Percentiles rank a stretch among this genome's conserved stretches.
Evolutionary conservation across 1,284 basidiomycete genomes (phyloP).

Genomic region (Mycena citricolor): DNA sequence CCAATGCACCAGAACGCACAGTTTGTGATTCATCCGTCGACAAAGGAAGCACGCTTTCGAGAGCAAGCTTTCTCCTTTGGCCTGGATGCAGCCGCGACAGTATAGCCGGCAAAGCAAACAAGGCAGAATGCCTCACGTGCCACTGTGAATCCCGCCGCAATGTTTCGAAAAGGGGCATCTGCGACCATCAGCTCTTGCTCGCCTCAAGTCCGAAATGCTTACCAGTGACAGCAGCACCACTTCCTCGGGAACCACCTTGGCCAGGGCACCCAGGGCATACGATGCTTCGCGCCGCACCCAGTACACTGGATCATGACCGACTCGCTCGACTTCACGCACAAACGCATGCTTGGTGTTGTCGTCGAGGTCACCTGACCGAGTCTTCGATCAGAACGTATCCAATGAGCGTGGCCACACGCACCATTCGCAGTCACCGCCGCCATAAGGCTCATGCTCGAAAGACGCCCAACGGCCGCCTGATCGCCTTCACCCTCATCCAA

Average conservation of each 20-base stretch:
- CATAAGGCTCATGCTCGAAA: constrained; percentile 93
- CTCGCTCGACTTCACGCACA: constrained; percentile 79
- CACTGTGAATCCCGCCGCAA: constrained; percentile 73
- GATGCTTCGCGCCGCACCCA: constrained; percentile 91
- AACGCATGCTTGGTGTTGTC: constrained; percentile 68
- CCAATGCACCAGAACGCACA: constrained; percentile 83
- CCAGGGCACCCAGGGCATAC: constrained; percentile 84
- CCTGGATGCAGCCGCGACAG: constrained; percentile 61
- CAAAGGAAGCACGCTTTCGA: constrained; percentile 63
- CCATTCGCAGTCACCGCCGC: constrained; percentile 79
- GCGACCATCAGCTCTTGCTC: constrained; percentile 14
- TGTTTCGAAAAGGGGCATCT: constrained; percentile 80
- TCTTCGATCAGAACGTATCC: constrained; percentile 7
- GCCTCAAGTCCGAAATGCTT: constrained; percentile 33
- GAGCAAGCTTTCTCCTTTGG: constrained; percentile 60
- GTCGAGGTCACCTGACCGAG: constrained; percentile 53
- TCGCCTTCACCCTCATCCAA: constrained; percentile 45
- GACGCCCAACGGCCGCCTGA: constrained; percentile 84
- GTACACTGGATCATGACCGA: constrained; percentile 75
- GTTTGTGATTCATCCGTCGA: constrained; percentile 66
- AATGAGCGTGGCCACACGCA: constrained; percentile 41
- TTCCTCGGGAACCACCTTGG: constrained; percentile 80
- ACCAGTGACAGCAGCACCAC: constrained; percentile 67
- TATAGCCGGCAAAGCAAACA: constrained; percentile 84
- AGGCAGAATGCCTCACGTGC: constrained; percentile 88